Base-by-base conservation (phyloP, 73 alveolate genomes). In the Paramecium sonneborni region DNA sequence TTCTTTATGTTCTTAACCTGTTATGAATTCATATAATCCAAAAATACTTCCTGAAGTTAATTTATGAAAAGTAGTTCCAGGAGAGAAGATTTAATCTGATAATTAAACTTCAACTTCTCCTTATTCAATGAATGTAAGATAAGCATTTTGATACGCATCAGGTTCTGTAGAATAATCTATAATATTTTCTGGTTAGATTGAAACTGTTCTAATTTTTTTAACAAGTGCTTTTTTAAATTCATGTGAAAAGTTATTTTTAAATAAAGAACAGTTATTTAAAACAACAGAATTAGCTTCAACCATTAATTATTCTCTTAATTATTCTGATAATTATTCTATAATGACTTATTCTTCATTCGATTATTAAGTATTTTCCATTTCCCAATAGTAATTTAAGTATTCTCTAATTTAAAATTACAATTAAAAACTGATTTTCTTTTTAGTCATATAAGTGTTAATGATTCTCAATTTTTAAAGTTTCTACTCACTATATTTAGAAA, bases 1-100 rank as follows among this genome's bases (percentile, higher is more conserved):
- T 20, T 74, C 87, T 37, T 74, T 74, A 2, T 37, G 10, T 11
- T 74, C 58, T 24, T 34, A 74, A 0, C 87, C 87, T 30, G 87
- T 74, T 2, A 74, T 74, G 32, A 74, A 74, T 39, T 74, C 87
- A 74, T 74, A 74, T 39, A 74, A 74, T 34, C 87, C 87, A 74
- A 74, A 74, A 15, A 23, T 28, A 74, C 87, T 9, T 15, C 87
- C 87, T 30, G 34, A 10, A 28, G 56, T 28, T 3, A 74, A n/a
- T 74, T 74, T 39, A 10, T 39, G 67, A n/a, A 74, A 74, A 30
- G 58, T 39, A 10, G 87, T 74, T 3, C 58, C 87, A 12, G 58
- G 67, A 28, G 56, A 39, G 30, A 37, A 37, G 1, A 74, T 24
- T 12, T 39, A 9, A 74, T 34, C 87, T 14, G 58, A 37, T 34